Base-by-base conservation (phyloP, 2,329 filamentous ascomycete genomes). In the Fusarium anguioides region DNA sequence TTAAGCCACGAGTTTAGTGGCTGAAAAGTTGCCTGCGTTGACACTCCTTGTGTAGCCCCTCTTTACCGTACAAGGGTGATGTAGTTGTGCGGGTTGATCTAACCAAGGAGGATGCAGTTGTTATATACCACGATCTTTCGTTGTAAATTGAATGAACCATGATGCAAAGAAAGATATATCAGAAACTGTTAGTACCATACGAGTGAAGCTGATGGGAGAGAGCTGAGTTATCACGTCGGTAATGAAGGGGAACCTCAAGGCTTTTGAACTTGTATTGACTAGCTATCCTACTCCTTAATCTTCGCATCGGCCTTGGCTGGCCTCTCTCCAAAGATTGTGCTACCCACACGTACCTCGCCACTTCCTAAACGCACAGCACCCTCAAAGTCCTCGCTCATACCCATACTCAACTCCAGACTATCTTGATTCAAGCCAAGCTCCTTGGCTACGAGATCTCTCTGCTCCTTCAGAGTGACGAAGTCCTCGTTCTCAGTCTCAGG, bases 301-400 rank as follows among this genome's bases (percentile, higher is more conserved):
- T 90, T 91, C 4, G 93, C 92, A 79, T 96, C 91, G 46, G 87
- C 87, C 84, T 91, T 96, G 35, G 87, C 83, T 17, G 93, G 93
- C 74, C 96, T 86, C 75, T 89, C 82, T 3, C 96, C 96, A 77
- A 99, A 99, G 58, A 99, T 97, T 3, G 92, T 95, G 75, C 93
- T 98, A 3, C 96, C 96, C 10, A 99, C 88, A 58, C 96, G 86
- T 8, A 99, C 94, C 83, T 98, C 94, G 71, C 88, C 85, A 80
- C 94, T 97, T 0, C 96, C 96, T 82, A 93, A 82, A 14, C 79
- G 80, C 74, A 98, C 90, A 1, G 96, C 96, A 9, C 90, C 91
- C 81, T 97, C 94, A 77, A 95, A 99, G 78, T 99, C 96, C 74
- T 93, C 89, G 76, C 94, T 97, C 96, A 99, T 99, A 8, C 95